Base-by-base conservation (phyloP, 148 eudicot genomes). In the Camellia granthamiana region DNA sequence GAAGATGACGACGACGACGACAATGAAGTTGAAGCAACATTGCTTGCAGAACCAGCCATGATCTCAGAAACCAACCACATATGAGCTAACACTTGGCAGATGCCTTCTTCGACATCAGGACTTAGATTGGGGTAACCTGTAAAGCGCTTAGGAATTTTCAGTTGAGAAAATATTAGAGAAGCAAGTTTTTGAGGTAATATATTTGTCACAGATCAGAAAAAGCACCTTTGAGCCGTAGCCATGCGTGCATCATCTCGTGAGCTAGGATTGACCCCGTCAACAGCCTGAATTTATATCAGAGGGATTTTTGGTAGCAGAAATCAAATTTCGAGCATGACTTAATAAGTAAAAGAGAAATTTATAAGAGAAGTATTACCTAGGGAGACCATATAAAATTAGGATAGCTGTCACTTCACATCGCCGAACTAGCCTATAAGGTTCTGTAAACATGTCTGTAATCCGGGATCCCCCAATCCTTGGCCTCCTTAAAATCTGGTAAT, bases 211-310 rank as follows among this genome's bases (percentile, higher is more conserved):
- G 65, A 58, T 41, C 30, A 59, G 54, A 59, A 60, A 71, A 72
- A 75, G 64, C 43, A 91, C 98, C 99, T 70, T 91, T 92, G 15
- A 97, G 99, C 77, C 98, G 84, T 62, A 97, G 78, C 99, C 99
- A 97, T 19, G 98, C 99, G 81, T 97, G 98, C 99, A 97, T 97
- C 99, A 97, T 91, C 81, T 97, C 99, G 61, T 94, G 98, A 77
- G 99, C 98, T 65, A 97, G 85, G 88, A 97, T 94, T 62, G 99
- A 91, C 14, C 99, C 99, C n/a, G 98, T 94, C 88, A 96, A 85
- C 83, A 96, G 83, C 91, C 98, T 95, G 86, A 47, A 77, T 10
- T 11, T 58, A n/a, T 6, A 38, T 3, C 46, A 0, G 23, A 18
- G 66, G 21, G n/a, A 18, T 60, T 18, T 75, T 58, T n/a, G 38